Conservation (phyloP, 192 early-diverging fungal genomes). For the Umbelopsis vinacea region DNA sequence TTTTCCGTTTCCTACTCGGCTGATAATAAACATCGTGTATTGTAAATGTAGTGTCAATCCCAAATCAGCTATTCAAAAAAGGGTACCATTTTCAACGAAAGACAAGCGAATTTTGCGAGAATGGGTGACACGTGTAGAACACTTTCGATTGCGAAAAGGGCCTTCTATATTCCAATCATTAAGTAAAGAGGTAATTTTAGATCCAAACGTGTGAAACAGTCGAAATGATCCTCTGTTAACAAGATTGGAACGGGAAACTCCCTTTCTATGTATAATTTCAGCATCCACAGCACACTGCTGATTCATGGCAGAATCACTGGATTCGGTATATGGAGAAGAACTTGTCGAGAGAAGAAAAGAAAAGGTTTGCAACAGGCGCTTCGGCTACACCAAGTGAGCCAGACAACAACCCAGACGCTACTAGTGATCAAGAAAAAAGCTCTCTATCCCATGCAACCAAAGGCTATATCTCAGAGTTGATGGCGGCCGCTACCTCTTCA, state of each 20-base stretch:
- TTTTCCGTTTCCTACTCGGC: too few species aligned
- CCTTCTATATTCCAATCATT: not conserved
- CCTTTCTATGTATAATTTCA: not conserved
- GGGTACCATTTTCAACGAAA: not conserved
- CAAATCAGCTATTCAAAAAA: not conserved
- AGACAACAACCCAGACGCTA: not conserved
- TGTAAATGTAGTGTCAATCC: not conserved
- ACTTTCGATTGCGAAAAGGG: not conserved
- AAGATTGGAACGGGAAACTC: too few species aligned
- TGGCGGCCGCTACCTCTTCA: too few species aligned
- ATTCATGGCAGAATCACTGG: slow-evolving; percentile 11
- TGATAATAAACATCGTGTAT: too few species aligned
- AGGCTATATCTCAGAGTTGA: too few species aligned
- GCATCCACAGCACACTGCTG: slow-evolving; percentile 10
- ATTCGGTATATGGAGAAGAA: not conserved
- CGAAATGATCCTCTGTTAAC: not conserved
- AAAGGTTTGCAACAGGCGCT: not conserved
- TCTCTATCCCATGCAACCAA: too few species aligned
- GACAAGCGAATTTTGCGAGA: slow-evolving; percentile 10
- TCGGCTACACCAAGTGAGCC: not conserved
- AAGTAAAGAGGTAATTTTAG: not conserved
- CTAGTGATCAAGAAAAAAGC: not conserved
- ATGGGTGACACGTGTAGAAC: not conserved
- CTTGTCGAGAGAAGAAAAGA: not conserved
- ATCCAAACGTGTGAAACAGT: not conserved